Conservation (phyloP, 352 stramenopile genomes). For the Phytophthora podocarpi region DNA sequence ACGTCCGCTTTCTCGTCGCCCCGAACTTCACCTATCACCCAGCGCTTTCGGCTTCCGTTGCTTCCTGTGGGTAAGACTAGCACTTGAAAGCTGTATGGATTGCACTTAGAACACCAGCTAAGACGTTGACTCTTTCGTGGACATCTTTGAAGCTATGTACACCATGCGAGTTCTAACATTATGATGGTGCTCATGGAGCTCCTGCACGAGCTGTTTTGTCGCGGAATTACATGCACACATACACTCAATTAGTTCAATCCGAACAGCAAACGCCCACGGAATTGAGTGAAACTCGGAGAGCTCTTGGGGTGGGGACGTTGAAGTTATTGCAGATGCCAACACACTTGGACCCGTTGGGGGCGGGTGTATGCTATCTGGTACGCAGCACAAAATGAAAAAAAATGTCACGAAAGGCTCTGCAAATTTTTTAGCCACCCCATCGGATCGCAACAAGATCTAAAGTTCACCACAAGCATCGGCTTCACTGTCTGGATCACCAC, state of each 20-base stretch:
- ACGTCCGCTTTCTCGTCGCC: slow-evolving; percentile 13
- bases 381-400: no score
- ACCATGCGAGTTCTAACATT: no score
- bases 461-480: no score
- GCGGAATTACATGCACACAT: neutral
- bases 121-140: slow-evolving; percentile 20
- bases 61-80: slow-evolving; percentile 40
- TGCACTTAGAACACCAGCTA: slow-evolving; percentile 23
- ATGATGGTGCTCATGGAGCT: neutral
- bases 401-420: no score
- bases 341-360: neutral
- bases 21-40: slow-evolving; percentile 3
- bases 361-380: no score
- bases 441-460: no score
- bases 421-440: no score
- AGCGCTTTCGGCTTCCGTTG: slow-evolving; percentile 3
- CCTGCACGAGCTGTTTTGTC: neutral
- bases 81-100: slow-evolving; percentile 38
- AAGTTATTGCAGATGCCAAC: neutral
- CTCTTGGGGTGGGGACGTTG: neutral
- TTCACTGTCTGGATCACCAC: no score
- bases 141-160: slow-evolving; percentile 24
- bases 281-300: no score
- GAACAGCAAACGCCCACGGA: slow-evolving; percentile 31
- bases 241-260: neutral